Percentiles rank a stretch among this genome's conserved stretches.
Evolutionary conservation across 2,329 filamentous ascomycete species (phyloP).

Genomic region (Penicillium polonicum): DNA sequence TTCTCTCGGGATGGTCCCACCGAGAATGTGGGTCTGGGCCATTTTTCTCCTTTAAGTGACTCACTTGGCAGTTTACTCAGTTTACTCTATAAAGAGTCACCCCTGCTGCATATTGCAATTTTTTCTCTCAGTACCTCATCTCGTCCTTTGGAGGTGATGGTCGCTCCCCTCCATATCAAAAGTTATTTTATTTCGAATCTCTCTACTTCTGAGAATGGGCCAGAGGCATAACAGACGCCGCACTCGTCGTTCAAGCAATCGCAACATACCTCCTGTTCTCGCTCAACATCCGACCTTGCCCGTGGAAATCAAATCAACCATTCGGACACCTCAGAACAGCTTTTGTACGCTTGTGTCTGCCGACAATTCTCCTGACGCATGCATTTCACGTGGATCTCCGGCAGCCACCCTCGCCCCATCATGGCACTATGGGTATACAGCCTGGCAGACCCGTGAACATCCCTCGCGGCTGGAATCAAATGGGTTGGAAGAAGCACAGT

Average conservation of each 20-base stretch:
- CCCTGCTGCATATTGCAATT: slow-evolving; percentile 11
- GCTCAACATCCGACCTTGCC: slow-evolving; percentile 2
- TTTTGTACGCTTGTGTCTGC: slow-evolving; percentile 21
- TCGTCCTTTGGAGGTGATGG: slow-evolving; percentile 41
- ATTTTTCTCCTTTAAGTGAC: slow-evolving; percentile 19
- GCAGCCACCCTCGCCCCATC: slow-evolving; percentile 35
- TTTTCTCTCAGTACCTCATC: slow-evolving; percentile 30
- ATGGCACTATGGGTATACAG: slow-evolving; percentile 45
- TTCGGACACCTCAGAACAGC: slow-evolving; percentile 8
- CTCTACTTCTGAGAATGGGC: slow-evolving; percentile 37
- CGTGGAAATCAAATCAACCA: slow-evolving; percentile 5
- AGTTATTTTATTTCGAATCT: slow-evolving; percentile 9
- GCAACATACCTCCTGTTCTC: slow-evolving; percentile 13
- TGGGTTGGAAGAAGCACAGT: slow-evolving; percentile 42
- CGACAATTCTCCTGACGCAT: slow-evolving; percentile 18
- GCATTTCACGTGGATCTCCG: slow-evolving; percentile 26
- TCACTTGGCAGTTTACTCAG: slow-evolving; percentile 10
- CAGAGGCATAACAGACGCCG: slow-evolving; percentile 50
- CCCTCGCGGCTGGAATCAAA: slow-evolving; percentile 30
- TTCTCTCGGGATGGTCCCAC: slow-evolving; percentile 18
- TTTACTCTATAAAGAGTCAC: slow-evolving; percentile 17
- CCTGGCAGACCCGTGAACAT: slow-evolving; percentile 41
- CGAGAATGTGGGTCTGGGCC: slow-evolving; percentile 11
- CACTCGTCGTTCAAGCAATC: slow-evolving; percentile 42
- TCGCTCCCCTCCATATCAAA: slow-evolving; percentile 33